phyloP scores from a whole-genome alignment of 164 flowering plant genomes.

The Kalanchoe fedtschenkoi region DNA sequence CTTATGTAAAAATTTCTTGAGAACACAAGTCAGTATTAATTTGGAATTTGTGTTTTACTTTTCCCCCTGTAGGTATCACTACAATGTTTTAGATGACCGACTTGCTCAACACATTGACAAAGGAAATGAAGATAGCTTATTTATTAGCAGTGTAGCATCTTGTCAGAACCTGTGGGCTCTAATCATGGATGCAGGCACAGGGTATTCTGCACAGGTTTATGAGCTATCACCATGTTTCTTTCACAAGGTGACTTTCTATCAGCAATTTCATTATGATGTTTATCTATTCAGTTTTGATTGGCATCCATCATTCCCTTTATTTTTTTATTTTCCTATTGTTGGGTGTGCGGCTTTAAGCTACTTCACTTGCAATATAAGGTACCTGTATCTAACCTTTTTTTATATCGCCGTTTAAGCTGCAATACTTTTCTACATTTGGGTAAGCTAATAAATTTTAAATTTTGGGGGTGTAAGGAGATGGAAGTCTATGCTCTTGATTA shows the following conservation, averaged over 20 bases:
- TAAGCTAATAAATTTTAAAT: no score
- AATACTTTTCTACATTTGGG: no score
- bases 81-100: constrained; percentile 42
- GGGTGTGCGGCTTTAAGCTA: background rate
- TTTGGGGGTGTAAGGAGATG: no score
- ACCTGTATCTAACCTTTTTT: no score
- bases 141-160: constrained; percentile 40
- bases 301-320: no score
- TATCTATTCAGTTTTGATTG: no score
- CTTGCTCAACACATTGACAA: constrained; percentile 37
- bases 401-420: no score
- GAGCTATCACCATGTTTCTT: constrained; percentile 34
- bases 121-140: constrained; percentile 41
- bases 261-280: constrained; percentile 17
- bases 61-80: constrained; percentile 33
- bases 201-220: constrained; percentile 35
- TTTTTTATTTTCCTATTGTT: background rate
- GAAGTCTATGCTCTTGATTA: no score
- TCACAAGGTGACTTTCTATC: constrained; percentile 28
- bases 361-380: no score
- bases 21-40: background rate
- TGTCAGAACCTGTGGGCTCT: constrained; percentile 39
- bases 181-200: constrained; percentile 55
- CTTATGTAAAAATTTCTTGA: background rate
- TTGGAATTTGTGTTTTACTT: background rate